These are phyloP conservation scores for Acacia pycnantha DNA, from an alignment of 331 rosid species.

Conservation along the genomic window DNA sequence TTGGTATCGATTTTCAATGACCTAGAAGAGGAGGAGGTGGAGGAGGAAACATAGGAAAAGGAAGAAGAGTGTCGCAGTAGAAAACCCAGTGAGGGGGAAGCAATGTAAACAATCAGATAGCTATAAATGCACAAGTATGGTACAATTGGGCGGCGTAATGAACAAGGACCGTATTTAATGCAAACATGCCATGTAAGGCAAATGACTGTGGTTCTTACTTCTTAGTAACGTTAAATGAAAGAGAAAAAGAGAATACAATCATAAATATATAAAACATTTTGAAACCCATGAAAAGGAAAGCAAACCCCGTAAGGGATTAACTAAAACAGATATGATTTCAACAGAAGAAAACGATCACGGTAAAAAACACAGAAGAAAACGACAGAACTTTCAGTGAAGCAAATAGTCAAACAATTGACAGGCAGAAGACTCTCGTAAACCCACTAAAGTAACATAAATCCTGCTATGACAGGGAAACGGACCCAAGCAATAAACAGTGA, in stretches of 20 bases:
- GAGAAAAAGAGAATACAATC: neutral
- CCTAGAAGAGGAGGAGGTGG: neutral
- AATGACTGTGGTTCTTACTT: constrained; percentile 14
- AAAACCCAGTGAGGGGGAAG: constrained; percentile 26
- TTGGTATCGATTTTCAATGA: neutral
- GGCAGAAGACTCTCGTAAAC: neutral
- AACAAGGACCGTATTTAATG: constrained; percentile 32
- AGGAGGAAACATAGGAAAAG: too few species aligned
- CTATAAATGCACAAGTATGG: constrained; percentile 33
- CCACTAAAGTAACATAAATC: neutral
- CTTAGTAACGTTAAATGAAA: constrained; percentile 12
- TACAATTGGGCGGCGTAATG: constrained; percentile 31
- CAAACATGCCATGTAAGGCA: constrained; percentile 20
- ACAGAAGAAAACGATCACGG: neutral
- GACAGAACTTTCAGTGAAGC: constrained; percentile 23
- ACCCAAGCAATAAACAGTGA: neutral
- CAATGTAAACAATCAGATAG: constrained; percentile 14
- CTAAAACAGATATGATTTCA: neutral
- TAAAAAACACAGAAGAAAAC: neutral
- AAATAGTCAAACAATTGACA: neutral
- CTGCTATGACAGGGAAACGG: neutral
- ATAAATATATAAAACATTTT: neutral
- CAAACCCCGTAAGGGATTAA: neutral
- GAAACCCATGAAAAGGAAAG: neutral
- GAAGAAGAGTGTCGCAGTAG: constrained; percentile 33